A percentile compares a stretch with the other conserved stretches of the same genome.
phyloP scores from a whole-genome alignment of 148 eudicot genomes.

The Silene conica region DNA sequence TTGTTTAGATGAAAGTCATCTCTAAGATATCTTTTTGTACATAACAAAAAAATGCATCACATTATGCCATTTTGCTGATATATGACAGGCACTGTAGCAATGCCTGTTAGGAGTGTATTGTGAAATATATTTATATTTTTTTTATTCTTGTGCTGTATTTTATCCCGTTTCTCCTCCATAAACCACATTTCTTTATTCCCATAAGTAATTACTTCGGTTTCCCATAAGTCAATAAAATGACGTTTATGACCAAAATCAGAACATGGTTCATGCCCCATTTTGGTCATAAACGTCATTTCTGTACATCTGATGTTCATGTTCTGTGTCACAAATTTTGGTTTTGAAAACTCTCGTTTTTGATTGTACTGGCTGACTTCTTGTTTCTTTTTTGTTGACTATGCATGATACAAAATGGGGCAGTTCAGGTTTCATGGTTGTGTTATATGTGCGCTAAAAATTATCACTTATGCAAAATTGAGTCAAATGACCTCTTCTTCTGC shows the following conservation, averaged over 20 bases:
- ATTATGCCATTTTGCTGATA: not conserved
- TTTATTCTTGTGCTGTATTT: not conserved
- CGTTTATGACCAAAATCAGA: no score
- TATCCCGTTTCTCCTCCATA: not conserved
- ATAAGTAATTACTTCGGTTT: not conserved
- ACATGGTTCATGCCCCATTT: no score
- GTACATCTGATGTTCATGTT: not conserved
- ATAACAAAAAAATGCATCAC: no score
- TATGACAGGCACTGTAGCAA: not conserved
- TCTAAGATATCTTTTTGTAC: no score
- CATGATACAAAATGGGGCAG: not conserved
- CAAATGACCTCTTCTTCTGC: slow-evolving; percentile 20
- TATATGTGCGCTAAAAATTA: not conserved
- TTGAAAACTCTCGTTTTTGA: not conserved
- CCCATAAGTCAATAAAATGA: no score
- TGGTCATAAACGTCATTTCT: not conserved
- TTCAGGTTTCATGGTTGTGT: not conserved
- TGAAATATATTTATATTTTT: no score
- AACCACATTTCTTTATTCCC: not conserved
- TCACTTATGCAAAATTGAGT: not conserved
- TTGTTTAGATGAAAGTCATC: no score
- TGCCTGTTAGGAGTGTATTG: not conserved
- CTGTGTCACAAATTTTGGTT: not conserved
- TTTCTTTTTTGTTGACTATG: not conserved
- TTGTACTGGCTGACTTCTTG: not conserved